phyloP scores from a whole-genome alignment of 257 asterid species.

The Fraxinus quadrangulata region DNA sequence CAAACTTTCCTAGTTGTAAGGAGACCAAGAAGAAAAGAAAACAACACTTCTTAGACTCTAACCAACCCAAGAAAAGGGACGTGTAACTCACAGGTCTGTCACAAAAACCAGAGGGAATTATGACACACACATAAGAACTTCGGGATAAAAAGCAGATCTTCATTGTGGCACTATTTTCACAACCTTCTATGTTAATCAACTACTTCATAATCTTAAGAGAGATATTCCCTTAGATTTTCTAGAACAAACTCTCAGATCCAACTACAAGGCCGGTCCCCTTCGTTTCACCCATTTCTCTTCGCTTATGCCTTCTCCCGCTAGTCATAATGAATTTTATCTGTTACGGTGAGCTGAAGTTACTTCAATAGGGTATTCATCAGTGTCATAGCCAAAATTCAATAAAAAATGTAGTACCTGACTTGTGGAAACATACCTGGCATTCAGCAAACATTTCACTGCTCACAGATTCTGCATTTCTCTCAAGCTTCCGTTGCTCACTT shows the following conservation, averaged over 20 bases:
- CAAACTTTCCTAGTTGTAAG: neutral
- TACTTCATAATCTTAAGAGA: neutral
- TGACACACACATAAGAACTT: neutral
- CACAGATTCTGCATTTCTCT: slow-evolving; percentile 89
- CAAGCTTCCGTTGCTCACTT: slow-evolving; percentile 73
- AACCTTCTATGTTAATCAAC: neutral
- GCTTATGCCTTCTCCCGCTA: neutral
- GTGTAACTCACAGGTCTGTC: neutral
- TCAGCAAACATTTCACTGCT: slow-evolving; percentile 91
- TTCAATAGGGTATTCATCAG: neutral
- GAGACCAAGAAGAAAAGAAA: neutral
- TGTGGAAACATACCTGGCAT: slow-evolving; percentile 66
- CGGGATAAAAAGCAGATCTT: neutral
- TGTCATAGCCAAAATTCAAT: slow-evolving; percentile 9
- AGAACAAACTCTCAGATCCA: neutral
- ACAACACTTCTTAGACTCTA: neutral
- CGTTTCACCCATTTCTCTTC: neutral
- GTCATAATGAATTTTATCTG: neutral
- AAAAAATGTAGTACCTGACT: neutral
- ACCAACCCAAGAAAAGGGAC: neutral
- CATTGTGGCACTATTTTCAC: neutral
- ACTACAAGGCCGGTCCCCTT: neutral
- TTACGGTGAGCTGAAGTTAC: neutral
- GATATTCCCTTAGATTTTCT: neutral
- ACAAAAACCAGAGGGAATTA: neutral